Base-by-base conservation (phyloP, 805 yeast genomes). In the Millerozyma acaciae region DNA sequence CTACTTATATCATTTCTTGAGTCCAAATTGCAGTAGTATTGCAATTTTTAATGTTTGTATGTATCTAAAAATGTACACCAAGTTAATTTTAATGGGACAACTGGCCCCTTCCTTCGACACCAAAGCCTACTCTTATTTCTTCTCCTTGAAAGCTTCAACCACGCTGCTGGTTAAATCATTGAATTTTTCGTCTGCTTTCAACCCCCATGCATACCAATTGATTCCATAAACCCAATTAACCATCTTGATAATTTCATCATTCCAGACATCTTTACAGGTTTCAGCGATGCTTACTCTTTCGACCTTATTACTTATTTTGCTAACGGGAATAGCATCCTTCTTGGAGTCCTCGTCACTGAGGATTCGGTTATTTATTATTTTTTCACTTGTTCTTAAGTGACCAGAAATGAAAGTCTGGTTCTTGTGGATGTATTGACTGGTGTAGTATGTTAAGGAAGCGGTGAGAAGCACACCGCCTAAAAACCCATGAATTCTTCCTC, bases 261-360 rank as follows among this genome's bases (percentile, higher is more conserved):
- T 80, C 95, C 95, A 84, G 26, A 84, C 67, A 48, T 84, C 94
- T 44, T 79, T 82, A 39, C 74, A 64, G 0, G 88, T 80, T 54
- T 85, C 88, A 7, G 48, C 48, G 20, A 76, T 40, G 16, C 60
- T 53, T 8, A 64, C 57, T 19, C 84, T 68, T 15, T 40, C 37
- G 17, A 48, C 44, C 21, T 38, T 26, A 22, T 37, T 33, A 9
- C 42, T 40, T 19, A 52, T 51, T 20, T 51, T 51, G 18, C 69
- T 60, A 37, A 64, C 56, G 37, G 76, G 76, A 14, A 63, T 50
- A 28, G 64, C 51, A 19, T 70, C 70, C 33, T 68, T 60, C 5
- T 64, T 49, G 17, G 71, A 57, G 41, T 73, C 74, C 21, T 65
- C 60, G 20, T 74, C 65, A 9, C 72, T 57, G 32, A 74, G 68